phyloP scores from a whole-genome alignment of 2,329 filamentous ascomycete genomes.

The Leptographium flavum region DNA sequence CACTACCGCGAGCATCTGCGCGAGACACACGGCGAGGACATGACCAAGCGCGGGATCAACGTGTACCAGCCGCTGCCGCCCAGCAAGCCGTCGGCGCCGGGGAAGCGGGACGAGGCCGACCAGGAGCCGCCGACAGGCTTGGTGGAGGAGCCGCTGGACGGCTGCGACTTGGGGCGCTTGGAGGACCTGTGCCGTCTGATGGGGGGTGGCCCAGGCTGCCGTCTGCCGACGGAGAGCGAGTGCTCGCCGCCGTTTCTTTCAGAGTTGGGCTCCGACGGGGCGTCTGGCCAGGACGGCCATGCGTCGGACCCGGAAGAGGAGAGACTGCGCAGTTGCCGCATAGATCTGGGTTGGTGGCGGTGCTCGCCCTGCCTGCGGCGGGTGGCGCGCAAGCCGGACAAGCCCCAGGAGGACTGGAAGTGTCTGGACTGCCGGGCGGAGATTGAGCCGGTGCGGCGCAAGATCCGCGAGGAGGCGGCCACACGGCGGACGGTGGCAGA shows the following conservation, averaged over 20 bases:
- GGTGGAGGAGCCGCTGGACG: no score
- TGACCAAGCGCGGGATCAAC: conserved; percentile 28
- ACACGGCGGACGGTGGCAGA: no score
- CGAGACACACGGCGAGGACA: conserved; percentile 40
- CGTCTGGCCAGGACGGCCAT: background rate
- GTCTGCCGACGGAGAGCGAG: no score
- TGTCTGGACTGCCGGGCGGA: conserved; percentile 20
- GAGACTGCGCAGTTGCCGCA: conserved; percentile 15
- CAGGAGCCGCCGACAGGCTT: no score
- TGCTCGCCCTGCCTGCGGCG: conserved; percentile 37
- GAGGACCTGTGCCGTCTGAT: no score
- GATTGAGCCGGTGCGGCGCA: background rate
- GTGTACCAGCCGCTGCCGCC: background rate
- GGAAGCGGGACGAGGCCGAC: background rate
- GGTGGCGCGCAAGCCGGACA: conserved; percentile 16
- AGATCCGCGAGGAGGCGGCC: background rate
- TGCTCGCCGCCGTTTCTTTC: no score
- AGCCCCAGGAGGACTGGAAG: conserved; percentile 25
- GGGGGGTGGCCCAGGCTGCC: no score
- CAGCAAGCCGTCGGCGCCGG: background rate
- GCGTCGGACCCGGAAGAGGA: conserved; percentile 1
- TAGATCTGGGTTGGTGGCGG: conserved; percentile 34
- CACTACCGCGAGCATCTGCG: conserved; percentile 44
- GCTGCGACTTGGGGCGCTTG: no score
- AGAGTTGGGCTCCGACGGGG: no score